phyloP scores from a whole-genome alignment of 768 basidiomycete species.

The Phaeotremella fagi region DNA sequence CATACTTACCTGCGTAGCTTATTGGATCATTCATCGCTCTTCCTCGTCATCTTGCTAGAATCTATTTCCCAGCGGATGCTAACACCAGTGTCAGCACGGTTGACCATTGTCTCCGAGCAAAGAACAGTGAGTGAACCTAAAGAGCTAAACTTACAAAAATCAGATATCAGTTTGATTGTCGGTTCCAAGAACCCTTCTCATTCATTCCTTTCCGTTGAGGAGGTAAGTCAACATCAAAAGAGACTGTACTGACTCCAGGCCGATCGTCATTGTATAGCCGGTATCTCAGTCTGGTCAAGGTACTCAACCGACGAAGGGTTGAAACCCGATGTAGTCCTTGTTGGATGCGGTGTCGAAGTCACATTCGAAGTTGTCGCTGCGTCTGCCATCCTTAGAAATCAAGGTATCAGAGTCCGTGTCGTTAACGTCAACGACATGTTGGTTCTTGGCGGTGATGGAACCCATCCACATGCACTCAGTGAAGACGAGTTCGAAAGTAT shows the following conservation, averaged over 20 bases:
- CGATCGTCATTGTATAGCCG: slow-evolving; percentile 70
- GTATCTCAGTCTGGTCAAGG: slow-evolving; percentile 80
- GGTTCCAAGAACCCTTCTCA: slow-evolving; percentile 65
- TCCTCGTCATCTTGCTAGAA: slow-evolving; percentile 53
- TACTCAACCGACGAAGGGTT: slow-evolving; percentile 65
- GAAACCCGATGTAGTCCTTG: slow-evolving; percentile 60
- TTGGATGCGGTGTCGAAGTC: slow-evolving; percentile 78
- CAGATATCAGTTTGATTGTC: slow-evolving; percentile 57
- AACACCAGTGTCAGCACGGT: slow-evolving; percentile 80
- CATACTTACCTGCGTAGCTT: slow-evolving; percentile 55
- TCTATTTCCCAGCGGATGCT: slow-evolving; percentile 73
- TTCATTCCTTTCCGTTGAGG: slow-evolving; percentile 30
- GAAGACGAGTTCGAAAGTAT: slow-evolving; percentile 36
- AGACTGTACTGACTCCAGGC: slow-evolving; percentile 44
- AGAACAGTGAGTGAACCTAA: slow-evolving; percentile 57
- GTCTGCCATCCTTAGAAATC: slow-evolving; percentile 67
- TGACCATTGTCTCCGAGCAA: slow-evolving; percentile 73
- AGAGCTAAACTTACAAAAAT: slow-evolving; percentile 4
- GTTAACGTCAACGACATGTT: slow-evolving; percentile 87
- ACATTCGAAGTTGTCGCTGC: slow-evolving; percentile 87
- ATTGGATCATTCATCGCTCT: slow-evolving; percentile 80
- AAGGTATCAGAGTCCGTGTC: slow-evolving; percentile 68
- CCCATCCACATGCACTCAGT: slow-evolving; percentile 48
- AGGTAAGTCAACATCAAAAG: slow-evolving; percentile 8
- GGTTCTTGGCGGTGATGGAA: slow-evolving; percentile 65